Conservation (phyloP, 2,329 filamentous ascomycete species). For the Metarhizium robertsii region DNA sequence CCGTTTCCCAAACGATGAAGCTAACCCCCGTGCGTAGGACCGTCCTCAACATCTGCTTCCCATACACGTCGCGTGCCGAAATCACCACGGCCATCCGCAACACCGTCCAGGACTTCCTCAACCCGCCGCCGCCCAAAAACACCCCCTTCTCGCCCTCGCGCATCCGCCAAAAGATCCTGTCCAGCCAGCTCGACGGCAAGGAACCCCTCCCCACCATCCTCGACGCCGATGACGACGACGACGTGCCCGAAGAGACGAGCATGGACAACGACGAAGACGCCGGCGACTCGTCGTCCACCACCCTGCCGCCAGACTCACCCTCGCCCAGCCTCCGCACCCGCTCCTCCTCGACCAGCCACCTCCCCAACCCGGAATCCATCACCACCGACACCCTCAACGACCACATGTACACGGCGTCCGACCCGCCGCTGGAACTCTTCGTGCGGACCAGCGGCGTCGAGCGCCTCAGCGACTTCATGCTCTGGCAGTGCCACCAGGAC, state of each 20-base stretch:
- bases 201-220: constrained; percentile 41
- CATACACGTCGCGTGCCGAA: constrained; percentile 91
- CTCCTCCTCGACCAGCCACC: constrained; percentile 24
- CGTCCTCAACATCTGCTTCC: constrained; percentile 88
- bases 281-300: constrained; percentile 52
- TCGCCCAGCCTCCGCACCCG: constrained; percentile 26
- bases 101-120: constrained; percentile 80
- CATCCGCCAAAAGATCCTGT: constrained; percentile 77
- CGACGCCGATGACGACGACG: constrained; percentile 25
- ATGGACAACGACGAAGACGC: constrained; percentile 34
- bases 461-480: constrained; percentile 92
- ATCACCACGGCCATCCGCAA: constrained; percentile 83
- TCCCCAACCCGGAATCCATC: constrained; percentile 75
- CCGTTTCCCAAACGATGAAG: not conserved
- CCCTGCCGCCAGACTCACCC: constrained; percentile 45
- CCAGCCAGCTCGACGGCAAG: constrained; percentile 45
- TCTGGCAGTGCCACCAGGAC: constrained; percentile 93
- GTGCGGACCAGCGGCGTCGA: constrained; percentile 89
- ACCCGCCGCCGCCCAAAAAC: constrained; percentile 53
- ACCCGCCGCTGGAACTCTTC: constrained; percentile 83
- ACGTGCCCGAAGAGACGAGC: constrained; percentile 18
- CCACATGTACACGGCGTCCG: constrained; percentile 79
- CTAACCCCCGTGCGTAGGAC: constrained; percentile 26
- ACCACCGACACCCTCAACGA: constrained; percentile 71
- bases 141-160: constrained; percentile 79